Percentiles rank a stretch among this genome's conserved stretches.
These are phyloP conservation scores for Backusella morwellensis DNA, from an alignment of 192 early-diverging fungal species.

Conservation along the genomic window DNA sequence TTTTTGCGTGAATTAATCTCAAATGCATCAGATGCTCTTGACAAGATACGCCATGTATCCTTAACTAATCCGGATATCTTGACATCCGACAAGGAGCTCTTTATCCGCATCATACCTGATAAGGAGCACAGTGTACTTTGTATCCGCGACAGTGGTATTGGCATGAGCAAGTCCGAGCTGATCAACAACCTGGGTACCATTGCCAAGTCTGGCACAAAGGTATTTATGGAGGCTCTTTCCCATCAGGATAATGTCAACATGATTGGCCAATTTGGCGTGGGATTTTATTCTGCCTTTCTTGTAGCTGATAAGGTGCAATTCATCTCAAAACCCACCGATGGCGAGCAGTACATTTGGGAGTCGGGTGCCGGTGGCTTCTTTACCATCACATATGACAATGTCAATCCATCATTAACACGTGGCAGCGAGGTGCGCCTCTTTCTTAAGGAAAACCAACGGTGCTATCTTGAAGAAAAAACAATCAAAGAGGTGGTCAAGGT, in stretches of 20 bases:
- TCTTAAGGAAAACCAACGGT: conserved; percentile 95
- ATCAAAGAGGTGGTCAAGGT: conserved; percentile 99
- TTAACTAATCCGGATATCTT: conserved; percentile 90
- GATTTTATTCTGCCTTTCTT: conserved; percentile 99
- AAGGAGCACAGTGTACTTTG: conserved; percentile 61
- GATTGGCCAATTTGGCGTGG: conserved; percentile 99
- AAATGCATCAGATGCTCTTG: conserved; percentile 65
- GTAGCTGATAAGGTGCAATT: conserved; percentile 96
- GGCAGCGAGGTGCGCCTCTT: conserved; percentile 92
- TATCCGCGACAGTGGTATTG: conserved; percentile 90
- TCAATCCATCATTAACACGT: conserved; percentile 85
- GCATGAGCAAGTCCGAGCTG: conserved; percentile 93
- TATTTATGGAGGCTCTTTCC: conserved; percentile 97
- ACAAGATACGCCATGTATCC: conserved; percentile 98
- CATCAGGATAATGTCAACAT: conserved; percentile 96
- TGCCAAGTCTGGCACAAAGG: conserved; percentile 99
- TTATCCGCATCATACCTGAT: conserved; percentile 92
- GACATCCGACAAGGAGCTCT: conserved; percentile 90
- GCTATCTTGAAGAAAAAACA: conserved; percentile 97
- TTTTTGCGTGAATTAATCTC: conserved; percentile 98
- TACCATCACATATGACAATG: conserved; percentile 90
- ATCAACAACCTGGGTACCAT: conserved; percentile 99
- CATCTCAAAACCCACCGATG: conserved; percentile 95
- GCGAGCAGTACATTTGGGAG: conserved; percentile 95
- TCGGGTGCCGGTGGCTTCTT: conserved; percentile 86